phyloP scores from a whole-genome alignment of 1,139 yeast species.

The Suhomyces bolitotheri region DNA sequence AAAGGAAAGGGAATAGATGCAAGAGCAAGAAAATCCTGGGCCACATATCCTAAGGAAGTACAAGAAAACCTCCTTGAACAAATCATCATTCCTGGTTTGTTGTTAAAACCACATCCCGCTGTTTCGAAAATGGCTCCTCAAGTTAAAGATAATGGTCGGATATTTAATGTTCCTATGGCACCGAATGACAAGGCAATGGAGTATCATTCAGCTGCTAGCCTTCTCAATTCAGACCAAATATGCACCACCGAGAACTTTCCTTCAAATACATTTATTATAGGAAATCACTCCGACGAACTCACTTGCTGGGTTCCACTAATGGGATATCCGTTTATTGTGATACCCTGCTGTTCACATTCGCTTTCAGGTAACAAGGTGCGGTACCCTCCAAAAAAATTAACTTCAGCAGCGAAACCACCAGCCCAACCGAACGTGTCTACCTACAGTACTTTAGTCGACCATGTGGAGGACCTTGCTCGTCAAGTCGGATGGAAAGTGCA shows the following conservation, averaged over 20 bases:
- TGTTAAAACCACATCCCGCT: constrained; percentile 69
- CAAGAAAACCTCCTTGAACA: constrained; percentile 65
- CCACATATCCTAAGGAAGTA: constrained; percentile 61
- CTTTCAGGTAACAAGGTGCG: constrained; percentile 74
- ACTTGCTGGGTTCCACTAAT: constrained; percentile 94
- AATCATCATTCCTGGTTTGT: constrained; percentile 71
- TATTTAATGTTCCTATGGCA: constrained; percentile 48
- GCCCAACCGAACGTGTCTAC: constrained; percentile 43
- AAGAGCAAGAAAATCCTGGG: constrained; percentile 86
- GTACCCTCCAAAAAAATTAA: constrained; percentile 47
- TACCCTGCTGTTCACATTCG: constrained; percentile 94
- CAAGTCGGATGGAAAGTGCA: constrained; percentile 82
- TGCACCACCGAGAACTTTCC: constrained; percentile 67
- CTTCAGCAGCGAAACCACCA: neutral
- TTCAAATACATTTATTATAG: constrained; percentile 75
- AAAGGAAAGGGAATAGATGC: constrained; percentile 88
- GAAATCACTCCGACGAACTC: constrained; percentile 93
- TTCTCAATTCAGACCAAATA: constrained; percentile 59
- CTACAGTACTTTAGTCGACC: constrained; percentile 83
- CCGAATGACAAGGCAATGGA: constrained; percentile 18
- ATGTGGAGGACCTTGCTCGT: constrained; percentile 68
- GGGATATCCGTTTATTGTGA: constrained; percentile 84
- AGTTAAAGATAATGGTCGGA: constrained; percentile 57
- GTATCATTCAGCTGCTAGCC: constrained; percentile 48
- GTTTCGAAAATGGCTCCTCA: constrained; percentile 54